These are phyloP conservation scores for Keithomyces neogunnii DNA, from an alignment of 2,329 filamentous ascomycete species.

Conservation along the genomic window DNA sequence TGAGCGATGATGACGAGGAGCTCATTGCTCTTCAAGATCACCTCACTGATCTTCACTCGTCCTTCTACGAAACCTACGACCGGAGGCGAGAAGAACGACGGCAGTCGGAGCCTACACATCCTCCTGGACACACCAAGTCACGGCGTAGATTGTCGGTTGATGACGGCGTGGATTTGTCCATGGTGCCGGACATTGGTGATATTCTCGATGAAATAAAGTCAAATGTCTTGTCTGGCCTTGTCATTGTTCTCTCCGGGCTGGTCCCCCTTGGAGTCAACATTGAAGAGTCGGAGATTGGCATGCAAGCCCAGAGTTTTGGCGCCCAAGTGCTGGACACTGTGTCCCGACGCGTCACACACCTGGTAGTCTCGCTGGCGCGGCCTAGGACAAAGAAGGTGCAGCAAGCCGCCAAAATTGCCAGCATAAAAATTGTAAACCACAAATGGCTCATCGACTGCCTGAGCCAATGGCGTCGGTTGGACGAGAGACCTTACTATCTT, in stretches of 20 bases:
- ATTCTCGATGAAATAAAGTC: slow-evolving; percentile 80
- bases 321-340: slow-evolving; percentile 53
- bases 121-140: slow-evolving; percentile 23
- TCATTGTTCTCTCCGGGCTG: slow-evolving; percentile 83
- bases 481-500: slow-evolving; percentile 72
- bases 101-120: slow-evolving; percentile 24
- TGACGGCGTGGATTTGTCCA: slow-evolving; percentile 34
- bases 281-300: slow-evolving; percentile 72
- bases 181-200: slow-evolving; percentile 74
- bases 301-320: slow-evolving; percentile 82
- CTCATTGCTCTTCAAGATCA: slow-evolving; percentile 68
- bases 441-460: slow-evolving; percentile 85
- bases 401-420: slow-evolving; percentile 68
- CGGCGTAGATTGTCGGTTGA: slow-evolving; percentile 25
- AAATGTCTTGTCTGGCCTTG: slow-evolving; percentile 63
- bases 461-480: slow-evolving; percentile 70
- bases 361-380: slow-evolving; percentile 61
- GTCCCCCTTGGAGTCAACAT: slow-evolving; percentile 76
- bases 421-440: slow-evolving; percentile 85
- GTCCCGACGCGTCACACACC: slow-evolving; percentile 58
- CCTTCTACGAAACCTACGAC: slow-evolving; percentile 81
- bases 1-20: slow-evolving; percentile 83
- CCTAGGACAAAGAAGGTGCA: slow-evolving; percentile 86
- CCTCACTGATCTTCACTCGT: slow-evolving; percentile 63
- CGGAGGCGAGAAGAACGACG: slow-evolving; percentile 32